phyloP scores from a whole-genome alignment of 2,329 filamentous ascomycete genomes.

The Phialocephala sp. region DNA sequence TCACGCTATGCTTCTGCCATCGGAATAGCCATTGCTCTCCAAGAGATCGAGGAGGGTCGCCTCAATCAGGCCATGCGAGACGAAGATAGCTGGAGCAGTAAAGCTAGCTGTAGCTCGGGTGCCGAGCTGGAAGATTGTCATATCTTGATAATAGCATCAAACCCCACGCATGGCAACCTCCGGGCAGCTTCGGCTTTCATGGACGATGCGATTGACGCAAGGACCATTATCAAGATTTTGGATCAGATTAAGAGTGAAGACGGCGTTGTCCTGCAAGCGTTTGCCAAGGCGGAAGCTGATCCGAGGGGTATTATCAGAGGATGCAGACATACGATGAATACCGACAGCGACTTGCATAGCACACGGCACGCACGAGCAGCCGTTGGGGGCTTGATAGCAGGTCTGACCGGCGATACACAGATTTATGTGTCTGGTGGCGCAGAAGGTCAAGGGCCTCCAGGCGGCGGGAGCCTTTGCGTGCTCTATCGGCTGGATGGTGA shows the following conservation, averaged over 20 bases:
- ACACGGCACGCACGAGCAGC: slow-evolving; percentile 44
- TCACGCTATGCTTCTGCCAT: slow-evolving; percentile 43
- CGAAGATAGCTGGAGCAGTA: slow-evolving; percentile 37
- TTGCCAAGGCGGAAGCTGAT: slow-evolving; percentile 44
- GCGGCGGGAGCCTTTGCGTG: slow-evolving; percentile 42
- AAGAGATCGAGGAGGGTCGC: slow-evolving; percentile 32
- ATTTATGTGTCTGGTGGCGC: slow-evolving; percentile 42
- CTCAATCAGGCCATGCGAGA: slow-evolving; percentile 34
- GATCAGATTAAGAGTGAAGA: slow-evolving; percentile 31
- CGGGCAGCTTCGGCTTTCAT: slow-evolving; percentile 37
- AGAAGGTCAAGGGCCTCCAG: slow-evolving; percentile 43
- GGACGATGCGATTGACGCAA: slow-evolving; percentile 41
- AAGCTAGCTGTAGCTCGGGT: slow-evolving; percentile 43
- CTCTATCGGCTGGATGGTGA: slow-evolving; percentile 36
- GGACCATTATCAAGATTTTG: slow-evolving; percentile 29
- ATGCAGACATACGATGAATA: slow-evolving; percentile 43
- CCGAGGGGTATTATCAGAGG: slow-evolving; percentile 37
- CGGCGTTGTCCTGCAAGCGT: slow-evolving; percentile 40
- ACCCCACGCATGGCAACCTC: slow-evolving; percentile 28
- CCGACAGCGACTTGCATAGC: slow-evolving; percentile 42
- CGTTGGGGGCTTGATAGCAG: slow-evolving; percentile 43
- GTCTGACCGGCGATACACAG: slow-evolving; percentile 39
- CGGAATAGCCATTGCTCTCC: slow-evolving; percentile 41
- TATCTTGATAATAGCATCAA: slow-evolving; percentile 42
- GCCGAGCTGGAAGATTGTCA: slow-evolving; percentile 44